These are phyloP conservation scores for Chamaecyparis obtusa DNA, from an alignment of 75 land plant genomes.

Conservation along the genomic window DNA sequence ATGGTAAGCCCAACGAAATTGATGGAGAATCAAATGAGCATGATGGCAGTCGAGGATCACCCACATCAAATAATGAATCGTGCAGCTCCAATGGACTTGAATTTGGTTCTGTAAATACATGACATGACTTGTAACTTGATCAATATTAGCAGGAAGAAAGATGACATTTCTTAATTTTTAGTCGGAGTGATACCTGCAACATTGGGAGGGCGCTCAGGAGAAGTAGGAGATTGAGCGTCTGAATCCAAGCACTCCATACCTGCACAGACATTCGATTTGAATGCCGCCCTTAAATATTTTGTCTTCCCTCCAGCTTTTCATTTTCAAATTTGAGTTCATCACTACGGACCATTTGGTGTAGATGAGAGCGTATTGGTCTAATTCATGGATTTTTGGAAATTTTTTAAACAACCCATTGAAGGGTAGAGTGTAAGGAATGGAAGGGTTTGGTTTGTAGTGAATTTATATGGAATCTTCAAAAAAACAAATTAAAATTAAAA, in stretches of 20 bases:
- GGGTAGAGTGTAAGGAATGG: too few species aligned
- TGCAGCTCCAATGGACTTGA: constrained; percentile 1
- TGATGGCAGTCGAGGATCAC: not conserved
- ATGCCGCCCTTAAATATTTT: not conserved
- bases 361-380: too few species aligned
- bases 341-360: too few species aligned
- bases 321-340: not conserved
- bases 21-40: not conserved
- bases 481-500: too few species aligned
- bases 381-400: too few species aligned
- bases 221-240: not conserved
- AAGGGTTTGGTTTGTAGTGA: too few species aligned
- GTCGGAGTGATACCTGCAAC: not conserved
- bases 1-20: constrained; percentile 1
- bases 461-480: too few species aligned
- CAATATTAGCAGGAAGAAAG: not conserved
- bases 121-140: not conserved
- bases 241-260: not conserved
- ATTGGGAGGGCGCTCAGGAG: not conserved
- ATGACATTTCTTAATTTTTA: too few species aligned
- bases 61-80: not conserved
- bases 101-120: not conserved
- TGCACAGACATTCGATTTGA: not conserved
- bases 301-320: not conserved
- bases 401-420: too few species aligned